Base-by-base conservation (phyloP, 208 protist species). In the Endotrypanum monterogeii region DNA sequence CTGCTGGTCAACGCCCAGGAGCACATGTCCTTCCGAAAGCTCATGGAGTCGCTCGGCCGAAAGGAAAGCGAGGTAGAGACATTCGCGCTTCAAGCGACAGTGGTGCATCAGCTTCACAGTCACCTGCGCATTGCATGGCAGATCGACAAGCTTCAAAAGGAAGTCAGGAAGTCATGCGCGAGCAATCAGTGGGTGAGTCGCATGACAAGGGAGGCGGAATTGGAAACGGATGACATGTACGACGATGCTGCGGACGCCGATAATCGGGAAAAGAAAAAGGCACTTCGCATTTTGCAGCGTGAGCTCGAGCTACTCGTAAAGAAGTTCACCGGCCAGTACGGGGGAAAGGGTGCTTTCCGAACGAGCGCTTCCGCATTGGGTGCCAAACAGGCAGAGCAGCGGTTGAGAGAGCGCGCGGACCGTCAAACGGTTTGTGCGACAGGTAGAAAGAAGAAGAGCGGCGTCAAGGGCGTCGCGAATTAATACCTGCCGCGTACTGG, bases 1-100 rank as follows among this genome's bases (percentile, higher is more conserved):
- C 73, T 94, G 25, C 80, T 97, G 63, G 87, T 97, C 54, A 91
- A 92, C 65, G 96, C 98, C 18, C 78, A 87, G 50, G 97, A 99
- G 80, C 86, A 94, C 79, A 78, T 93, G 62, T 90, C 87, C 0
- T 97, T 95, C 72, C 83, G 83, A 58, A 97, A 95, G 80, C 76
- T 96, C 48, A 86, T 93, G 79, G 85, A 90, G 71, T 93, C 89
- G 23, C 83, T 95, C 23, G 90, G 86, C 16, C 85, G 91, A 14
- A 78, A 73, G 28, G 81, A 85, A 63, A 81, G 73, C 61, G 82
- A 83, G n/a, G 83, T 97, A 71, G 88, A 94, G 79, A 83, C 80
- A 30, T 97, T 96, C 72, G 82, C 90, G 39, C 66, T 97, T 20
- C 89, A 97, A 78, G 85, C 89, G 46, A 91, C 85, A 5, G 83